Base-by-base conservation (phyloP, 1,139 yeast genomes). In the Magnusiomyces magnusii region DNA sequence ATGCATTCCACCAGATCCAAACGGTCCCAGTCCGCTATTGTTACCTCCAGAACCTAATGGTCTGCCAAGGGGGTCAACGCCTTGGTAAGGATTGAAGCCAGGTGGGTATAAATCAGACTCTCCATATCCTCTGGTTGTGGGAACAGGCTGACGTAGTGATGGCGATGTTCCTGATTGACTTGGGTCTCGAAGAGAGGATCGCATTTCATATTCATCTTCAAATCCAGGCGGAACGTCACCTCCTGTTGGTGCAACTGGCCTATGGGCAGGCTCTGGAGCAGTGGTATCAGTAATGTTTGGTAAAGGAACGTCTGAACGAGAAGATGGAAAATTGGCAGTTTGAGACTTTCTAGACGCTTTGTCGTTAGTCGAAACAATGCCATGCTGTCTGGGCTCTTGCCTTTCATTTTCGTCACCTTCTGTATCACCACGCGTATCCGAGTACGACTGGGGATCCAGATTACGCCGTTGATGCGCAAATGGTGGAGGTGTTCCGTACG, bases 191-290 rank as follows among this genome's bases (percentile, higher is more conserved):
- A 52, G 28, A 17, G 55, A 39, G 3, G 39, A n/a, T 25, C 19
- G 49, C 31, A 52, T 52, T 42, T 52, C 49, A 27, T 52, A 52
- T 36, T 52, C 55, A 19, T 52, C 55, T 31, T 52, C 55, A 52
- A 52, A 52, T 17, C 55, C 47, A 39, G 55, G 55, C 9, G 55
- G 55, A 7, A 41, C 39, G 10, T 52, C 55, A 17, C 44, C 36
- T 5, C 42, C 49, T 7, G 27, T 21, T 19, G 49, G 49, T 3
- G 49, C 27, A 5, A 21, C 7, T 19, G 49, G 49, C 9, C 27
- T 19, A 10, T n/a, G 24, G 10, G 49, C 5, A 10, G 49, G 3
- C 9, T 23, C 27, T 3, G 49, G 27, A 23, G 49, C 49, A 44
- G 3, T n/a, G 7, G 10, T 17, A n/a, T 23, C n/a, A 21, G 10